Base-by-base conservation (phyloP, 805 yeast species). In the Maudiozyma barnettii region DNA sequence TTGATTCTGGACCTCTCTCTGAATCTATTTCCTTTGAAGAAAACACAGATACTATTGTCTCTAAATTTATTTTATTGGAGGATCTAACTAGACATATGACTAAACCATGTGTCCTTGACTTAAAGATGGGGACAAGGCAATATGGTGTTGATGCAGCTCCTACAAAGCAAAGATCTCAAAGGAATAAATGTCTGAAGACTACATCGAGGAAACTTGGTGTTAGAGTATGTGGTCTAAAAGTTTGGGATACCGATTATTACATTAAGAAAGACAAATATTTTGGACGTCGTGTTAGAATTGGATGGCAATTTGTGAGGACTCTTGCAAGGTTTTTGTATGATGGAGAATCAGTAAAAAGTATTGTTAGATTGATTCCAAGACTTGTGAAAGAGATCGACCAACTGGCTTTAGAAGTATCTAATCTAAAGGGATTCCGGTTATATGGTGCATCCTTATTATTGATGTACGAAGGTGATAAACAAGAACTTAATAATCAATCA, bases 51-150 rank as follows among this genome's bases (percentile, higher is more conserved):
- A 58, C 66, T 1, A 58, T 64, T 38, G 70, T 66, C 2, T 60
- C 66, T 1, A 72, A 95, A 51, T 93, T 89, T 61, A 82, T 93
- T 36, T 66, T 93, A 9, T 70, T 93, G 44, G 99, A 95, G 61
- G 99, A 93, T 67, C 68, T 93, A 43, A 93, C 98, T 0, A 75
- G 81, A 46, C 86, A 87, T 21, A 79, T 91, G 81, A 70, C 67
- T 29, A 77, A 76, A 53, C 97, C 99, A 0, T 90, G 96, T 61
- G 98, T 91, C 0, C 69, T 93, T 44, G 99, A 93, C 66, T 71
- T 93, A 56, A 93, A 93, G 62, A 93, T 93, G 98, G 99, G 99
- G 0, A 91, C 99, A 0, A 74, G 99, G 49, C 99, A 93, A 66
- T 93, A 93, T 59, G 99, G 99, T 9, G 83, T 91, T n/a, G 95